These are phyloP conservation scores for Euptelea pleiosperma DNA, from an alignment of 164 flowering plant genomes.

Conservation along the genomic window DNA sequence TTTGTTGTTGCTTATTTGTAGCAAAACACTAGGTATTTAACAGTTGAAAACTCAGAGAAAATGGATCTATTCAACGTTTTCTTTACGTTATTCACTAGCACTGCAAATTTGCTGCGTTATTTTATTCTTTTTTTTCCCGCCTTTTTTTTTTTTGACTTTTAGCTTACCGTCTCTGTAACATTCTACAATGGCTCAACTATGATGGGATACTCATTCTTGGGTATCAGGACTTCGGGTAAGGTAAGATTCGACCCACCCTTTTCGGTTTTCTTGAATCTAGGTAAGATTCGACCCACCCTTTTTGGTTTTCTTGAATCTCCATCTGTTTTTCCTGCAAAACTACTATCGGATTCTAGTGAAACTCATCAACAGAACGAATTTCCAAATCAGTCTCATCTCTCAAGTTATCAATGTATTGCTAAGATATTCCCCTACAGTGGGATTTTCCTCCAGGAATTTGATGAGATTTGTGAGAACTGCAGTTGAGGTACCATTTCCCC, in stretches of 20 bases:
- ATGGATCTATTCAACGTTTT: too few species aligned
- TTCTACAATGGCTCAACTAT: conserved; percentile 41
- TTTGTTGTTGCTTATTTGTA: neutral
- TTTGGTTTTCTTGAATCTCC: conserved; percentile 36
- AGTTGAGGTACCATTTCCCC: conserved; percentile 75
- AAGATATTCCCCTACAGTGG: conserved; percentile 40
- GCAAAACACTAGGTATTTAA: too few species aligned
- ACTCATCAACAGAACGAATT: neutral
- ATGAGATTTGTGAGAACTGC: conserved; percentile 67
- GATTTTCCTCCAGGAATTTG: conserved; percentile 63
- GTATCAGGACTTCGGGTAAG: too few species aligned
- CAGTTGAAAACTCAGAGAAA: too few species aligned
- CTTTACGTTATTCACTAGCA: too few species aligned
- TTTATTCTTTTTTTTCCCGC: too few species aligned
- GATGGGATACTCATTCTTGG: conserved; percentile 60
- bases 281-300: too few species aligned
- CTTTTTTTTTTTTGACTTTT: neutral
- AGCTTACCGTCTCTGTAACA: neutral
- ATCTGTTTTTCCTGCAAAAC: conserved; percentile 52
- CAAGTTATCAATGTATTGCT: too few species aligned
- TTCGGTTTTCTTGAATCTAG: too few species aligned
- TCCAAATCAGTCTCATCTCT: too few species aligned
- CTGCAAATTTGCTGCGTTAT: too few species aligned
- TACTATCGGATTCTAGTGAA: neutral
- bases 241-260: too few species aligned